Evolutionary conservation across 2,329 filamentous ascomycete species (phyloP), one percentile per base, ranked within the genome.

Genomic region (Aspergillus brasiliensis): DNA sequence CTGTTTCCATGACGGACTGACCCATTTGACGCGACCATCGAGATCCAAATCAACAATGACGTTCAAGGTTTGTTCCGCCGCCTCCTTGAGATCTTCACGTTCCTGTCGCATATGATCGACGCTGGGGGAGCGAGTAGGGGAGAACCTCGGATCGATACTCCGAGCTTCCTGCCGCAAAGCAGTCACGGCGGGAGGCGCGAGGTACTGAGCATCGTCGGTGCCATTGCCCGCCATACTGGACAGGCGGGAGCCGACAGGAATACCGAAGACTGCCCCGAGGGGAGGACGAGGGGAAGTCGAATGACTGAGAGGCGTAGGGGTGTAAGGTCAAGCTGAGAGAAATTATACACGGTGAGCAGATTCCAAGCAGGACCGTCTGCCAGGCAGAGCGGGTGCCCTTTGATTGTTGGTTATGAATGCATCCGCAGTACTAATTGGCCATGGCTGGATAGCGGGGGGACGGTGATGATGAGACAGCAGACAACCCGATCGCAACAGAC

Each of bases 1-100:
- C 70, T 98, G 92, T 62, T 87, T 86, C 95, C 95, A 99, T 15
- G 94, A 97, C 11, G 93, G 91, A 75, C 94, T 98, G 69, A 96
- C 93, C 91, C 95, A 99, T 78, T 92, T 90, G 70, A 99, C 90
- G 62, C 87, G 90, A 65, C 92, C 92, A 72, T 97, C 91, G 58
- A 98, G 84, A 71, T 92, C 92, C 65, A 99, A 83, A 79, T 99
- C 94, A 73, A 99, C 85, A 74, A 99, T 97, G 65, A 96, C 91
- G 77, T 98, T 99, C 74, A 97, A 84, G 21, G 93, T 97, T 80
- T 97, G 92, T 78, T 98, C 94, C 53, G 94, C 95, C 42, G 94
- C 95, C 80, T 97, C 91, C 72, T 93, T 92, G 67, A 99, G 84
- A 74, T 98, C 94, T 73, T 97, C 91, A 63, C 93, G 87, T 80